Evolutionary conservation across 306 rosid species (phyloP), one percentile per base, ranked within the genome.

Genomic region (Castanea mollissima): DNA sequence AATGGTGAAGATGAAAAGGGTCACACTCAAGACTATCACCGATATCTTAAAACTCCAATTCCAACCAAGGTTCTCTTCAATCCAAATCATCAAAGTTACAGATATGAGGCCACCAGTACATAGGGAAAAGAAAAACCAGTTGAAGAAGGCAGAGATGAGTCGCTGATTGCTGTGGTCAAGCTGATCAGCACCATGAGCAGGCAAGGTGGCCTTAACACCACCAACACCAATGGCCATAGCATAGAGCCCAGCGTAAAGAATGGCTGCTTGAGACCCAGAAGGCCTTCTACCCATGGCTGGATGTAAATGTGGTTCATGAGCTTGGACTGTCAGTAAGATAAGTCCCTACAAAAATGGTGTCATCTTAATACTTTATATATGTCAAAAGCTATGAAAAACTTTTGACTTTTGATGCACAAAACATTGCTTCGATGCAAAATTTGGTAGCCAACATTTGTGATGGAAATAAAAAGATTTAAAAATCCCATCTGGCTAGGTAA

Each of bases 151-250:
- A 20, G 90, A 76, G 38, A 87, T 77, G 5, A 76, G 82, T 18
- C 69, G 44, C 65, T 71, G 80, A 19, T 87, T 82, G 23, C 51
- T 51, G 57, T 52, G 76, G 38, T 82, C 88, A 5, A 84, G 79
- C 62, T 84, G 88, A 74, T 84, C 86, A 8, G 86, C 90, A 15
- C 90, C 90, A 54, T 87, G 86, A 64, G 88, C 69, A 20, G 81
- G 75, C 56, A 87, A 82, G 60, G 82, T 35, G 23, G 86, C 79
- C 75, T 67, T 79, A 16, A 77, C n/a, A 38, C 90, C 88, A 19
- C 81, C 88, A 4, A 75, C 57, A 51, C 85, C 85, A 6, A 10
- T 20, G 56, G 90, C 90, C 4, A 69, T 35, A 6, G 57, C 52
- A 68, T 82, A 77, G 59, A 84, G 75, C 19, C 90, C 90, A 1